A percentile compares a stretch with the other conserved stretches of the same genome.
phyloP scores from a whole-genome alignment of 345 rosid species.

The Brassica carinata region DNA sequence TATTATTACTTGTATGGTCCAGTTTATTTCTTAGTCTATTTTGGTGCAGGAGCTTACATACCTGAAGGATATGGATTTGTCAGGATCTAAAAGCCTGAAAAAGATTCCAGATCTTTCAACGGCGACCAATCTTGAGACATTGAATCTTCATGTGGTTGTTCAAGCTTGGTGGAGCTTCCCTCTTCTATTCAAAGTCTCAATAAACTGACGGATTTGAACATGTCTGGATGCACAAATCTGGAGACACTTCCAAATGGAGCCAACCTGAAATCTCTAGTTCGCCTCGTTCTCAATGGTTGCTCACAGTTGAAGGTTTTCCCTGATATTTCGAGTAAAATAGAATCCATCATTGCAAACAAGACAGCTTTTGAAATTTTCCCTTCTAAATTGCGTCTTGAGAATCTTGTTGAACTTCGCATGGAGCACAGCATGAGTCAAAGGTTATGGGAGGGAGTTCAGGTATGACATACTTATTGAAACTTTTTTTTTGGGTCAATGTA shows the following conservation, averaged over 20 bases:
- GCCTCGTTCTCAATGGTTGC: not conserved
- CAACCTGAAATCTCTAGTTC: not conserved
- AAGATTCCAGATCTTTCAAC: slow-evolving; percentile 11
- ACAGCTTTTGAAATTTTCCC: slow-evolving; percentile 5
- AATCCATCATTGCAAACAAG: not conserved
- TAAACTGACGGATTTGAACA: not conserved
- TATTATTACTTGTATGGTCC: not conserved
- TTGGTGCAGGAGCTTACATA: not conserved
- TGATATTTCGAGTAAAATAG: slow-evolving; percentile 3
- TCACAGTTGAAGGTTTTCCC: not conserved
- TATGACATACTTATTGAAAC: not conserved
- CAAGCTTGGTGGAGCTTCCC: slow-evolving; percentile 29
- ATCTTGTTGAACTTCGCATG: slow-evolving; percentile 28
- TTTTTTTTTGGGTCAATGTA: not conserved
- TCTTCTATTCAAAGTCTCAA: slow-evolving; percentile 4
- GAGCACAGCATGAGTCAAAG: slow-evolving; percentile 8
- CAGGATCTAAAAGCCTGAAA: slow-evolving; percentile 5
- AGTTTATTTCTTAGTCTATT: not conserved
- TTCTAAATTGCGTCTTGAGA: not conserved
- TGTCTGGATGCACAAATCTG: not conserved
- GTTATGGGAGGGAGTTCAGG: slow-evolving; percentile 29
- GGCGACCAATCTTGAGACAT: slow-evolving; percentile 17
- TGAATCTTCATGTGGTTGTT: slow-evolving; percentile 17
- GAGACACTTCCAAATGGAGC: not conserved
- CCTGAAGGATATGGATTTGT: slow-evolving; percentile 11